Evolutionary conservation across 257 asterid species (phyloP).

Genomic region (Solanum acaule): DNA sequence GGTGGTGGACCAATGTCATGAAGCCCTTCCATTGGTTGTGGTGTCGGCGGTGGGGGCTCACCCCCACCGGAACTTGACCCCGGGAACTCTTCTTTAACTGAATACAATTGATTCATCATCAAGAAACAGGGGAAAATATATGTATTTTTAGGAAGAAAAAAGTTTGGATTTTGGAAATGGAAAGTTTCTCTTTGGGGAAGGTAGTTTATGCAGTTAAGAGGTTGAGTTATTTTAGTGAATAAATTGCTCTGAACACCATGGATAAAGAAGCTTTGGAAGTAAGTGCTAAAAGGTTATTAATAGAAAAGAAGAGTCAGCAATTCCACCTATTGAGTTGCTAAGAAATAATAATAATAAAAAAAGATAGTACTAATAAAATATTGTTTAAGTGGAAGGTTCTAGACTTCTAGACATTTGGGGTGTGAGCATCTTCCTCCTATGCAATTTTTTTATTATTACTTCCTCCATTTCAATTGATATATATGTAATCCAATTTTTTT

Average conservation of each 20-base stretch:
- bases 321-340: not conserved
- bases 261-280: not conserved
- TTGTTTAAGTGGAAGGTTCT: conserved; percentile 40
- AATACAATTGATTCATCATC: conserved; percentile 20
- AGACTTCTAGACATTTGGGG: conserved; percentile 15
- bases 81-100: conserved; percentile 42
- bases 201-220: conserved; percentile 16
- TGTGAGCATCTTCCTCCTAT: conserved; percentile 1
- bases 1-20: conserved; percentile 54
- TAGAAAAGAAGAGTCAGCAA: not conserved
- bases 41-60: conserved; percentile 3
- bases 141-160: not conserved
- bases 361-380: not conserved
- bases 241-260: not conserved
- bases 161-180: too few relatives aligned
- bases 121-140: not conserved
- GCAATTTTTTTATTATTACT: not conserved
- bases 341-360: not conserved
- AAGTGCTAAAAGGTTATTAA: not conserved
- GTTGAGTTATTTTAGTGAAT: not conserved
- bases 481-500: not conserved
- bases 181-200: conserved; percentile 16
- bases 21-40: conserved; percentile 82
- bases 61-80: conserved; percentile 7
- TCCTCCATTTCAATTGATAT: too few relatives aligned